Percentiles rank a stretch among this genome's conserved stretches.
Evolutionary conservation across 2,329 filamentous ascomycete species (phyloP).

Genomic region (Aspergillus texensis): DNA sequence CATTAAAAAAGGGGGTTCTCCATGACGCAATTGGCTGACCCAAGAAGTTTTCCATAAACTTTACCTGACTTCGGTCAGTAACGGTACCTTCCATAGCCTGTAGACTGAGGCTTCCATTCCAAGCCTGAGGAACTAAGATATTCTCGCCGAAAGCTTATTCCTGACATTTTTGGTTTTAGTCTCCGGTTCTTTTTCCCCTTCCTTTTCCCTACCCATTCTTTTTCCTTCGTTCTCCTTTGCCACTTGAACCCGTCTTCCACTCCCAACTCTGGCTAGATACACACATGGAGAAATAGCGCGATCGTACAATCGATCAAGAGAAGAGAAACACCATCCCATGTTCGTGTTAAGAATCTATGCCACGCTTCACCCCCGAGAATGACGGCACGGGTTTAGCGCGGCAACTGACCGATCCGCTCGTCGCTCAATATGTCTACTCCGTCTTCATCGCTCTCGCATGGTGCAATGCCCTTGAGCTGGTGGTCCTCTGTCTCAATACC

Average conservation of each 20-base stretch:
- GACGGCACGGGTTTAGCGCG: slow-evolving; percentile 11
- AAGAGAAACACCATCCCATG: not conserved
- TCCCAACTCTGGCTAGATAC: too few species aligned
- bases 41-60: not conserved
- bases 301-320: not conserved
- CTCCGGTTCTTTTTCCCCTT: not conserved
- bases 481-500: slow-evolving; percentile 50
- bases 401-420: slow-evolving; percentile 4
- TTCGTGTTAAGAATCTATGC: slow-evolving; percentile 9
- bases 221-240: not conserved
- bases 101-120: too few species aligned
- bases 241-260: too few species aligned
- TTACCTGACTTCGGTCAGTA: too few species aligned
- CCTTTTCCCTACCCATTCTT: not conserved
- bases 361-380: slow-evolving; percentile 12
- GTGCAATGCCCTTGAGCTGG: slow-evolving; percentile 53
- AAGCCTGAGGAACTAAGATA: not conserved
- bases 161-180: too few species aligned
- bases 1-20: not conserved
- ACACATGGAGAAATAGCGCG: not conserved
- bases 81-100: too few species aligned
- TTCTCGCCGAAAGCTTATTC: not conserved
- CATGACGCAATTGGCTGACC: slow-evolving; percentile 12
- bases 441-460: slow-evolving; percentile 46
- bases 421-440: slow-evolving; percentile 37